A percentile compares a stretch with the other conserved stretches of the same genome.
These are phyloP conservation scores for Phialophora chinensis DNA, from an alignment of 2,329 filamentous ascomycete genomes.

Conservation along the genomic window DNA sequence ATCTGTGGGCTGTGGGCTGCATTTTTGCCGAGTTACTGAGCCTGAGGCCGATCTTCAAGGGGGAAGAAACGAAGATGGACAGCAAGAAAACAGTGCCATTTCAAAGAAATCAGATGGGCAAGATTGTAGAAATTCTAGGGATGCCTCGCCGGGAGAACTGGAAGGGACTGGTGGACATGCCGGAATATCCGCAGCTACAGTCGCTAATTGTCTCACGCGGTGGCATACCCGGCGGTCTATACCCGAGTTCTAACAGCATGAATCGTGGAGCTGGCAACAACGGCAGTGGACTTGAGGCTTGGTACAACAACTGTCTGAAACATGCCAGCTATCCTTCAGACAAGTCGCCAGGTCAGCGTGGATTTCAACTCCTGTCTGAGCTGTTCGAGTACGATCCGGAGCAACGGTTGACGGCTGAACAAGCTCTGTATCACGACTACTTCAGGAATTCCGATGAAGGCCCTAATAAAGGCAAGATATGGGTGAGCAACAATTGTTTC, in stretches of 20 bases:
- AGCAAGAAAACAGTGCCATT: constrained; percentile 97
- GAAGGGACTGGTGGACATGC: constrained; percentile 83
- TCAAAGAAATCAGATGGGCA: constrained; percentile 98
- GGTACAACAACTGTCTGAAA: constrained; percentile 75
- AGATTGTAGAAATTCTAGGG: constrained; percentile 96
- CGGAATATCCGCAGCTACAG: constrained; percentile 77
- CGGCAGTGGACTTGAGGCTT: constrained; percentile 72
- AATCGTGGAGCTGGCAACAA: constrained; percentile 55
- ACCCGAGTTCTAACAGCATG: constrained; percentile 45
- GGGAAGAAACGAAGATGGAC: constrained; percentile 98
- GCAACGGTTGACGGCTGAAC: constrained; percentile 82
- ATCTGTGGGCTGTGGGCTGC: constrained; percentile 96
- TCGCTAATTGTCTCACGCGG: constrained; percentile 53
- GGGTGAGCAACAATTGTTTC: constrained; percentile 81
- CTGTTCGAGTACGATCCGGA: constrained; percentile 92
- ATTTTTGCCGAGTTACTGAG: constrained; percentile 95
- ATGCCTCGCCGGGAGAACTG: constrained; percentile 86
- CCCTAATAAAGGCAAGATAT: constrained; percentile 38
- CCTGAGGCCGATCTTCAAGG: constrained; percentile 94
- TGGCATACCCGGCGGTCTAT: constrained; percentile 42
- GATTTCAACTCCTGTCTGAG: constrained; percentile 79
- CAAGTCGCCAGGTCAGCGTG: constrained; percentile 72
- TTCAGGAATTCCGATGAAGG: constrained; percentile 68
- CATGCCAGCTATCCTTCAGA: constrained; percentile 59
- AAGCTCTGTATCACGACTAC: constrained; percentile 89